Evolutionary conservation across 371 early-diverging fungal species (phyloP), one percentile per base, ranked within the genome.

Genomic region (Saksenaea oblongispora): DNA sequence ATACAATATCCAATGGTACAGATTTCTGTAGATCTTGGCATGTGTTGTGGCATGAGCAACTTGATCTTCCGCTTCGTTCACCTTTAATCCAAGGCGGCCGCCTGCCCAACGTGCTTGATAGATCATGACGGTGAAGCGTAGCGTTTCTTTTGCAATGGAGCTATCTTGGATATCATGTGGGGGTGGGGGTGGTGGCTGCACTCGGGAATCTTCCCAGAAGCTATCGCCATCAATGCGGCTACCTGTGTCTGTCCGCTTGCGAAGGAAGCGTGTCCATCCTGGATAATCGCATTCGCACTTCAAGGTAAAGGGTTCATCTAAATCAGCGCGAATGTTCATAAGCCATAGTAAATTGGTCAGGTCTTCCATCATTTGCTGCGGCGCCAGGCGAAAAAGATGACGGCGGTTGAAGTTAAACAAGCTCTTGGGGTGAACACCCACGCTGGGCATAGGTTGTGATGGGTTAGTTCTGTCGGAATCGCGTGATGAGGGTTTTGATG

Each of bases 91-190:
- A 13, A 72, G 56, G 22, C 76, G 70, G 17, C 76, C 73, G 27
- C 72, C 69, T 13, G 74, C 74, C 78, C 78, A 78, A 3, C 74
- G 63, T 27, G 78, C 78, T 51, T 78, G 74, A 59, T 74, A 78
- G 10, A 77, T 59, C 70, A 68, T 62, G 14, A 74, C 64, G 5
- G 67, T 66, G 26, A 77, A 77, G 1, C 63, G 60, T 9, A 74
- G 37, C 0, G 70, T 59, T 24, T 70, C 68, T n/a, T 61, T 31
- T 2, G 18, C 24, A 24, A 68, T 56, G 3, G 18, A 13, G n/a
- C 61, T 44, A 31, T 10, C 58, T 54, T 64, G 36, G 15, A 39
- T 18, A 39, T 56, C 58, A 7, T 37, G 17, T 44, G 44, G 22
- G 22, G 22, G 10, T 10, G n/a, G 24, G n/a, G 51, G 22, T 10